Percentiles rank a stretch among this genome's conserved stretches.
phyloP scores from a whole-genome alignment of 305 asterid species.

The Stenogyne calaminthoides region DNA sequence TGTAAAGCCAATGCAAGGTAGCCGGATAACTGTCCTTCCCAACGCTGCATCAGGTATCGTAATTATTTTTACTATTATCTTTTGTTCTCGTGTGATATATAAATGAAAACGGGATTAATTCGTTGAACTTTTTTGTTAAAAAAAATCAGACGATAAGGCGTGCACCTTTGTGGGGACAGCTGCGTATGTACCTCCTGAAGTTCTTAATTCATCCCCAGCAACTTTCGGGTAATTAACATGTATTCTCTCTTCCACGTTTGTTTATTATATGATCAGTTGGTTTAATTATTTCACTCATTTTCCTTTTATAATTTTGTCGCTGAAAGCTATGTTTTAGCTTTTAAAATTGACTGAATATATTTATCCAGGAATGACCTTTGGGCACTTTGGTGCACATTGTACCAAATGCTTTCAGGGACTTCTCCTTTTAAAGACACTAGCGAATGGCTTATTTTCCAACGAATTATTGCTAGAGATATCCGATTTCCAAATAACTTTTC shows the following conservation, averaged over 20 bases:
- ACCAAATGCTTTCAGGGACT: constrained; percentile 98
- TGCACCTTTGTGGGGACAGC: constrained; percentile 99
- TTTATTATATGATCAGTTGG: not conserved
- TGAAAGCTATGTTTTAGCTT: not conserved
- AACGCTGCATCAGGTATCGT: constrained; percentile 90
- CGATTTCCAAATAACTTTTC: constrained; percentile 87
- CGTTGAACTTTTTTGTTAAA: not conserved
- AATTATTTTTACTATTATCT: not conserved
- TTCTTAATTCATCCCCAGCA: constrained; percentile 96
- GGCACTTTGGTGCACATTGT: constrained; percentile 99
- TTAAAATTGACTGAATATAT: not conserved
- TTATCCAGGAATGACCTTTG: constrained; percentile 93
- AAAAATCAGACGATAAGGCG: constrained; percentile 82
- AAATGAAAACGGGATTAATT: not conserved
- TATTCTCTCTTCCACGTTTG: constrained; percentile 3
- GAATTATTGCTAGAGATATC: constrained; percentile 93
- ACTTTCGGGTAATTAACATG: constrained; percentile 32
- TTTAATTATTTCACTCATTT: not conserved
- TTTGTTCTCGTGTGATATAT: not conserved
- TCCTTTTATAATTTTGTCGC: not conserved
- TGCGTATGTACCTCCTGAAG: constrained; percentile 99
- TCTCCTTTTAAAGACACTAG: constrained; percentile 99
- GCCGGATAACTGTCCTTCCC: constrained; percentile 93
- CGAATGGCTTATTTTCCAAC: constrained; percentile 98
- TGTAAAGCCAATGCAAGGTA: constrained; percentile 97